Base-by-base conservation (phyloP, 192 early-diverging fungal genomes). In the Geranomyces michiganensis region DNA sequence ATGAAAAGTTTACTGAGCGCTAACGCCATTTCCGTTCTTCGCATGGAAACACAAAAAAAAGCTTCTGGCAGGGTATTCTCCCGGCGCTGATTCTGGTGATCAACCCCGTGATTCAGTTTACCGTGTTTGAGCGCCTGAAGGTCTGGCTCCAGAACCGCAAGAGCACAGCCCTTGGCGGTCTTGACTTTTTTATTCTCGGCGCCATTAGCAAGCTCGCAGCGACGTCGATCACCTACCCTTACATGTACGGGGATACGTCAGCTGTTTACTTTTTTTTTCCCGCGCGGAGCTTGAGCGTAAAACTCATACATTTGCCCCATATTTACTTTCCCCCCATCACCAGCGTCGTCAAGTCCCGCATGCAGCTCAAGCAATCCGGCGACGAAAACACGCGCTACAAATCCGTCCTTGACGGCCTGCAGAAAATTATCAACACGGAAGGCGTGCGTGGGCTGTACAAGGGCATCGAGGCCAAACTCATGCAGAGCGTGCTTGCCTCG, bases 91-190 rank as follows among this genome's bases (percentile, higher is more conserved):
- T 99, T 63, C 84, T 99, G 79, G 97, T 99, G 55, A 94, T 93
- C 84, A 99, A 99, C 84, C 97, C 97, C 48, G 95, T 99, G 64
- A 99, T 99, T 79, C 97, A 99, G 85, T 99, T 97, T 83, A 98
- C 97, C 8, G 92, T 91, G 8, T 99, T 97, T 87, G 97, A 99
- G 84, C 91, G 93, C 80, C 72, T 97, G 67, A 94, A 93, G 87
- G 84, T 82, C 51, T 78, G 74, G 26, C 64, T 85, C 8, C 82
- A 88, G 62, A 80, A 89, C 45, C 65, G 84, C 32, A 72, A 68
- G 21, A 67, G 72, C 64, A 1, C 77, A 29, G 82, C 79, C 45
- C 86, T 97, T 21, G 84, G 85, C 22, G 90, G 87, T 73, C 78
- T 95, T 36, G 94, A 99, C 82, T 95, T 97, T 76, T 99, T 99